Conservation (phyloP, 2,329 filamentous ascomycete species). For the Colletotrichum sp. region DNA sequence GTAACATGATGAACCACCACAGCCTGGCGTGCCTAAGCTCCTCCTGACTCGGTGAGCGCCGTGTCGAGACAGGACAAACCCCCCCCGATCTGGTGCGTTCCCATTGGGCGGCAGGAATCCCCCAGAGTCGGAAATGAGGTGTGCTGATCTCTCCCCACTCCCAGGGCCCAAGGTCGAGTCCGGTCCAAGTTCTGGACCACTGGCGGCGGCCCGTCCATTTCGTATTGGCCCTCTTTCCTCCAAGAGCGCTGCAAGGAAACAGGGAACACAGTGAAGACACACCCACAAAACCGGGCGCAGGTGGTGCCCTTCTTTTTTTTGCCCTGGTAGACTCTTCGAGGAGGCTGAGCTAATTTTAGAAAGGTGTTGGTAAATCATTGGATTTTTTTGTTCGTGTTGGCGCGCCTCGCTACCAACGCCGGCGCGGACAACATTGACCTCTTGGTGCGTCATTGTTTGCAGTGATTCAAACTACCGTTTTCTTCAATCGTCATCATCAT, state of each 20-base stretch:
- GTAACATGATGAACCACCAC: not conserved
- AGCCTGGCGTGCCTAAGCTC: not conserved
- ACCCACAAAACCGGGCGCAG: not conserved
- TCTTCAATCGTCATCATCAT: not conserved
- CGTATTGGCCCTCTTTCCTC: not conserved
- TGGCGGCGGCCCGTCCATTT: not conserved
- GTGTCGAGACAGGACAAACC: not conserved
- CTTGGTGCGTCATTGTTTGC: not conserved
- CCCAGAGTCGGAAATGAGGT: constrained; percentile 14
- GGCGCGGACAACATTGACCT: not conserved
- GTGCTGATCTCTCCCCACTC: constrained; percentile 8
- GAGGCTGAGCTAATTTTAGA: not conserved
- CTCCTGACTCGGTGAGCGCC: not conserved
- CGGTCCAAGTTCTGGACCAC: not conserved
- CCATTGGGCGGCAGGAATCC: not conserved
- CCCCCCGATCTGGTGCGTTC: not conserved
- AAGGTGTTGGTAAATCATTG: not conserved
- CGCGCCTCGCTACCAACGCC: not conserved
- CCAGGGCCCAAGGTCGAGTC: not conserved
- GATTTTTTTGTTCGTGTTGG: not conserved
- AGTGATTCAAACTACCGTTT: not conserved
- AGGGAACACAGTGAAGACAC: not conserved
- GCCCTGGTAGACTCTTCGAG: not conserved
- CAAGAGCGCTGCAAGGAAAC: not conserved
- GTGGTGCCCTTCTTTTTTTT: not conserved